Evolutionary conservation across 164 flowering plant species (phyloP), one percentile per base, ranked within the genome.

Genomic region (Berberis thunbergii): DNA sequence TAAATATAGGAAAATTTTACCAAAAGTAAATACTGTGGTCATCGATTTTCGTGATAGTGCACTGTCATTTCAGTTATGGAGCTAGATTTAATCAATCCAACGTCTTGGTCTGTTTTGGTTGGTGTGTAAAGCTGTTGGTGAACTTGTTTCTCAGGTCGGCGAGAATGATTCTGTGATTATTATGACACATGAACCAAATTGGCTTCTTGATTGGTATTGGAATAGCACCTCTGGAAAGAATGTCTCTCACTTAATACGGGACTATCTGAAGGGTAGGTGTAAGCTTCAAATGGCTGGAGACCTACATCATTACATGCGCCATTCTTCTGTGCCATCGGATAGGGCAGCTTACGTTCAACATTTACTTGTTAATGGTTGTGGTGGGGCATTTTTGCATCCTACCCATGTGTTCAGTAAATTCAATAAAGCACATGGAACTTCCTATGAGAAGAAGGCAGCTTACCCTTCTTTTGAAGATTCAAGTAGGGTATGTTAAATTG

Each of bases 161-260:
- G 90, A 84, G 38, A 64, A 79, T 71, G 99, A 95, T 67, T 82
- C 85, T 43, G 98, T 95, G 63, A 95, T 95, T 70, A 79, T 95
- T 64, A 82, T 95, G 83, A 91, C 99, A 54, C 99, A 95, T 72
- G 99, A 95, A 76, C 99, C 99, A 43, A 87, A 67, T 69, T 95
- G 99, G 99, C 90, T 95, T 73, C 86, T 91, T 70, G 94, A 95
- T 79, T 95, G 96, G 94, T 95, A 95, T 69, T 91, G 97, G 97
- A 77, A 81, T 78, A 83, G 81, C 64, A 74, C 68, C 55, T 77
- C 88, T 66, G 99, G 98, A 62, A 89, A 85, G 77, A 95, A 91
- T 77, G 82, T 91, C 38, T 61, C 87, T 40, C 82, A 95, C 72
- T 78, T 91, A 62, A 83, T 89, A 54, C 70, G 84, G 59, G 91